phyloP scores from a whole-genome alignment of 73 alveolate species.

The Strombidium stylifer region DNA sequence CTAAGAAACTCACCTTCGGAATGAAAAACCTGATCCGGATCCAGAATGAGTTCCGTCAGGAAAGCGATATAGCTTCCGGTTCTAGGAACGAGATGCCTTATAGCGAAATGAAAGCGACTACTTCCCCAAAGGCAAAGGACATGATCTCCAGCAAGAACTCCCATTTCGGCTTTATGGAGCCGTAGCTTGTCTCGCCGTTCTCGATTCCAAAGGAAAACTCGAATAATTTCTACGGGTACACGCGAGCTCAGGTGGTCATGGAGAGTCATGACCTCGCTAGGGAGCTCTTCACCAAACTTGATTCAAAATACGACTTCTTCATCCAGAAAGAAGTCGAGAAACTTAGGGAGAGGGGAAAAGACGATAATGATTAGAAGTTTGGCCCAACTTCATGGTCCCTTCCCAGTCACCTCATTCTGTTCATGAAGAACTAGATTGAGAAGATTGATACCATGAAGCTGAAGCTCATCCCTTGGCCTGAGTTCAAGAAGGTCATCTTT shows the following conservation, averaged over 20 bases:
- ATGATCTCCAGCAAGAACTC: too few species aligned
- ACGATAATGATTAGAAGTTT: background rate
- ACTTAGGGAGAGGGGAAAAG: background rate
- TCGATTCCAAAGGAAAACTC: background rate
- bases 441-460: background rate
- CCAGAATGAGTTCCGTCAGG: background rate
- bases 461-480: conserved; percentile 45
- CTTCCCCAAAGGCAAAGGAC: background rate
- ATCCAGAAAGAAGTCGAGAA: background rate
- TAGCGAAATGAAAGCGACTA: background rate
- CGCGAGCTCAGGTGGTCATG: background rate
- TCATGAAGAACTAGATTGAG: conserved; percentile 13
- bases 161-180: too few species aligned
- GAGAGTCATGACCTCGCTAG: conserved; percentile 1
- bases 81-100: too few species aligned
- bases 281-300: conserved; percentile 10
- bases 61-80: background rate
- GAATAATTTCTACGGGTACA: conserved; percentile 11
- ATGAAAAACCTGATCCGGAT: background rate
- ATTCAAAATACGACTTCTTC: background rate
- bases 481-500: conserved; percentile 9
- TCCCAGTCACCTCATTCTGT: conserved; percentile 20
- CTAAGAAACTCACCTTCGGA: too few species aligned
- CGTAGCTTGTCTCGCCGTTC: background rate
- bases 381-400: too few species aligned